Conservation (phyloP, 106 monocot species). For the Posidonia australis region DNA sequence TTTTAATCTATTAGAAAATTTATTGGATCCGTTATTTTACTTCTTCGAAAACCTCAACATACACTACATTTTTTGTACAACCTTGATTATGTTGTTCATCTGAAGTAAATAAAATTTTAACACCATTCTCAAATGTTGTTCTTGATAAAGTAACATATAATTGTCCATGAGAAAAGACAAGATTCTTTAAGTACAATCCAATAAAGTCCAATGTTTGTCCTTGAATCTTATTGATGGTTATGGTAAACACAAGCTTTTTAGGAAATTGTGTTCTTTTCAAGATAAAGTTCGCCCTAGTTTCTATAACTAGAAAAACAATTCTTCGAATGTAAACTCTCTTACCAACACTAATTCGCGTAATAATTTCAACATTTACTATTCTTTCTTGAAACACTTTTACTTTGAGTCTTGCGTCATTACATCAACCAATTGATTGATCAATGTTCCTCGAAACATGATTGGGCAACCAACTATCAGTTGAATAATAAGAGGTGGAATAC, state of each 20-base stretch:
- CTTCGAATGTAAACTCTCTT: constrained; percentile 6
- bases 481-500: constrained; percentile 12
- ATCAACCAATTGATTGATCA: constrained; percentile 11
- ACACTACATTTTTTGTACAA: constrained; percentile 19
- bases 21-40: too few species aligned
- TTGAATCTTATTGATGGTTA: constrained; percentile 14
- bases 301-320: too few species aligned
- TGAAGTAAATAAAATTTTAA: constrained; percentile 11
- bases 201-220: constrained; percentile 9
- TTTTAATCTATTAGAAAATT: too few species aligned
- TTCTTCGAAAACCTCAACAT: constrained; percentile 3
- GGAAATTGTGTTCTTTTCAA: constrained; percentile 22
- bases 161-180: constrained; percentile 19
- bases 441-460: constrained; percentile 21
- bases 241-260: too few species aligned
- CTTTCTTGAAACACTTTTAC: not conserved
- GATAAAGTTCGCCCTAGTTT: not conserved
- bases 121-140: constrained; percentile 5
- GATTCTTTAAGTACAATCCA: constrained; percentile 10
- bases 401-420: constrained; percentile 14
- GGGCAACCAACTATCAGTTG: constrained; percentile 13
- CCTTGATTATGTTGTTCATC: not conserved
- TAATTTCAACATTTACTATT: not conserved
- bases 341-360: constrained; percentile 1
- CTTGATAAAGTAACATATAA: constrained; percentile 25